Percentiles rank a stretch among this genome's conserved stretches.
Evolutionary conservation across 2,329 filamentous ascomycete species (phyloP).

Genomic region (Apiospora kogelbergensis): DNA sequence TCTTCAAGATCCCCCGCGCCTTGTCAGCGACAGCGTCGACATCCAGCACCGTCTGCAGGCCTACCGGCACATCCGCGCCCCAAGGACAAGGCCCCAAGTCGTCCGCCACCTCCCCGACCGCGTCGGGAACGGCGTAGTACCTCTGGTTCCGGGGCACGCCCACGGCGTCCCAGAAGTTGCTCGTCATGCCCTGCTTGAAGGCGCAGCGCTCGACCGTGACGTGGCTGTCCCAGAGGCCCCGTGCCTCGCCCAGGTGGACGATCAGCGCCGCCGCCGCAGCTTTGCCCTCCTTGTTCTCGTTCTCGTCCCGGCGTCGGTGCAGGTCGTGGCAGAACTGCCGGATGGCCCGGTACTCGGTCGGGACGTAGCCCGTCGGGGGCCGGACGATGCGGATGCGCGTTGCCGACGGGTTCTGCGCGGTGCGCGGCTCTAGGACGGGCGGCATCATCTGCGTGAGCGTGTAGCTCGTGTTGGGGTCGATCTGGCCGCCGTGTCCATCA

Average conservation of each 20-base stretch:
- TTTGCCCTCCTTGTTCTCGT: not conserved
- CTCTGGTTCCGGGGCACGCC: not conserved
- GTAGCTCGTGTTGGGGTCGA: conserved; percentile 11
- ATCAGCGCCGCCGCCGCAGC: not conserved
- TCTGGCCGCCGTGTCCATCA: conserved; percentile 5
- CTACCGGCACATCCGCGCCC: conserved; percentile 2
- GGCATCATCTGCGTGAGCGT: conserved; percentile 8
- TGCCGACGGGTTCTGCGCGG: conserved; percentile 7
- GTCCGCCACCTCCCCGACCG: not conserved
- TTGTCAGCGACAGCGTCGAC: conserved; percentile 5
- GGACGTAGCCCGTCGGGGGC: not conserved
- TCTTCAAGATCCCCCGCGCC: not conserved
- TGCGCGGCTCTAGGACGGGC: conserved; percentile 6
- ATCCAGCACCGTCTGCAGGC: conserved; percentile 4
- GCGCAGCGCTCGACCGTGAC: conserved; percentile 11
- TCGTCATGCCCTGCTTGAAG: conserved; percentile 13
- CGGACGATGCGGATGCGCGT: conserved; percentile 8
- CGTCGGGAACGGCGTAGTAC: conserved; percentile 9
- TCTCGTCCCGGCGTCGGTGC: not conserved
- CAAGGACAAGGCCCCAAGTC: conserved; percentile 11
- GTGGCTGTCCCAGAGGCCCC: not conserved
- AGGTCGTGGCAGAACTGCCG: not conserved
- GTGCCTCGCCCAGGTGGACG: conserved; percentile 12
- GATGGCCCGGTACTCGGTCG: conserved; percentile 5
- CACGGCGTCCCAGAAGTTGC: not conserved